Base-by-base conservation (phyloP, 192 early-diverging fungal genomes). In the Backusella luteola region DNA sequence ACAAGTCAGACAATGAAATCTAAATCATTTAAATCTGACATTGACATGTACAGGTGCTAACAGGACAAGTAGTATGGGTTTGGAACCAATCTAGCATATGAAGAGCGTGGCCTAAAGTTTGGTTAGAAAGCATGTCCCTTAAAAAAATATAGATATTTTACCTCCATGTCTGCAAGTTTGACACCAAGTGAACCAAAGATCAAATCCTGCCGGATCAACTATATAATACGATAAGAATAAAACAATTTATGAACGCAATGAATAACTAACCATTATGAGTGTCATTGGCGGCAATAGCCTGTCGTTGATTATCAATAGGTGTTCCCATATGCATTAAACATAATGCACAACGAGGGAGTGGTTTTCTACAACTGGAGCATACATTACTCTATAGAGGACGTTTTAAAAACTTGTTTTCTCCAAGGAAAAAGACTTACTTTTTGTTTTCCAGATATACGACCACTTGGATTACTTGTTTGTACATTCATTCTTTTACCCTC, bases 141-240 rank as follows among this genome's bases (percentile, higher is more conserved):
- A 32, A 32, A 32, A 32, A 39, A 9, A 39, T 9, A 44, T 44
- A 17, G 3, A 44, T 17, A 44, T 19, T 49, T 49, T 49, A 49
- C 46, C 98, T 42, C 98, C 98, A 83, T 99, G 98, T 15, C 94
- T 88, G 83, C 98, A 99, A 11, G 94, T 94, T 82, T 97, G 96
- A 84, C 98, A 99, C 98, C 98, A 99, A 15, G 96, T 97, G 80
- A 98, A 99, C 97, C 96, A 99, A 49, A 90, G 82, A 74, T 96
- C 90, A 80, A 95, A 92, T 49, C 92, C 91, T 66, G 83, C 79
- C 15, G 86, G 85, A 76, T 86, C 87, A 73, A 77, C 80, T 79
- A 79, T n/a, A 32, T 68, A 26, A 73, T n/a, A 5, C 9, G 35
- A 46, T 8, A 52, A 67, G 6, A 21, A 34, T 23, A 12, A 63